Percentiles rank a stretch among this genome's conserved stretches.
These are phyloP conservation scores for Coelastrella sp. DNA, from an alignment of 139 green algal genomes.

Conservation along the genomic window DNA sequence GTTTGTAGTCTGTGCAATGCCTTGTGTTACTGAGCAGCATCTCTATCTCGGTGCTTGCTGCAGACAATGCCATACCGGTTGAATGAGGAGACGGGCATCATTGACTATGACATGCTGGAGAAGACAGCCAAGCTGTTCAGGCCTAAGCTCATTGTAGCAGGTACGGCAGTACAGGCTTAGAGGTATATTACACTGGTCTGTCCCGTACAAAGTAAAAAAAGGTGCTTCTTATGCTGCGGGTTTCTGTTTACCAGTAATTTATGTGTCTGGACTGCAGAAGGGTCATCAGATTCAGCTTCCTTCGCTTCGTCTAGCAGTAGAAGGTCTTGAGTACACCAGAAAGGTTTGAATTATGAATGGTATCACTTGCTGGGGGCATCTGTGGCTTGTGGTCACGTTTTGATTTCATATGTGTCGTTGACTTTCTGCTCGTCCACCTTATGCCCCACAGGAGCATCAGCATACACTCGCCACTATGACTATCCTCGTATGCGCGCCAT, in stretches of 20 bases:
- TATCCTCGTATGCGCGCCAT: conserved; percentile 94
- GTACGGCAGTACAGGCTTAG: background rate
- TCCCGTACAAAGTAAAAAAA: no score
- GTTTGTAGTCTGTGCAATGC: no score
- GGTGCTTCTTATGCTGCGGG: no score
- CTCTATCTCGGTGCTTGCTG: background rate
- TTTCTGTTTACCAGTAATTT: no score
- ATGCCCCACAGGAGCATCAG: conserved; percentile 79
- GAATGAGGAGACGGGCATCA: conserved; percentile 93
- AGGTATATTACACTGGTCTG: background rate
- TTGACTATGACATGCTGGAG: conserved; percentile 96
- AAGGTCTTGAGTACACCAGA: background rate
- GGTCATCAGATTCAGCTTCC: no score
- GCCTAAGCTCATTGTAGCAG: conserved; percentile 94
- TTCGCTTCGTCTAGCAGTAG: background rate
- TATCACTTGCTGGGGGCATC: no score
- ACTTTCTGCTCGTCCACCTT: background rate
- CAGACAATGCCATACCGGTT: conserved; percentile 97
- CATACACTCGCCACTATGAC: conserved; percentile 96
- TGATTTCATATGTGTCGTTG: no score
- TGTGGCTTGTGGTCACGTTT: background rate
- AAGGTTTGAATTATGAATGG: no score
- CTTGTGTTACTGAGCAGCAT: background rate
- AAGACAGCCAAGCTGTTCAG: conserved; percentile 77
- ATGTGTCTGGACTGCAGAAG: no score